Evolutionary conservation across 306 rosid genomes (phyloP).

Genomic region (Notholithocarpus densiflorus): DNA sequence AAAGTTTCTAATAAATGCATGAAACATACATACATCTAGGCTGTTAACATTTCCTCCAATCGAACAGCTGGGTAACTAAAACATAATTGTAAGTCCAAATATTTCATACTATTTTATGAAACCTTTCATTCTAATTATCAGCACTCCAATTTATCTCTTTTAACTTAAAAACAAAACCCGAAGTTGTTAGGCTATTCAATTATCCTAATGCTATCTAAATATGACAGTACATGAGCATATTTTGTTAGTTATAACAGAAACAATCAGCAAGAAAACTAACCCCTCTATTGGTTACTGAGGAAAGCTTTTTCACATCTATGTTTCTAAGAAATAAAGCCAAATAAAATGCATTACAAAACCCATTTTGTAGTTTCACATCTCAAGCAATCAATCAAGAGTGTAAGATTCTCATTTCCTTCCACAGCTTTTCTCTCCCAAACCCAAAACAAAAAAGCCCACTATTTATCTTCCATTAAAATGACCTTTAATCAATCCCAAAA

Average conservation of each 20-base stretch:
- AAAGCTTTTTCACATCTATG: neutral
- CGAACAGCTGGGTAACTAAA: neutral
- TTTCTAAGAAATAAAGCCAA: neutral
- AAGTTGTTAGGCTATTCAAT: neutral
- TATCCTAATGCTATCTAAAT: neutral
- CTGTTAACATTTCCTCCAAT: neutral
- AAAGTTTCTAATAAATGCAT: neutral
- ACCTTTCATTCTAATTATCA: neutral
- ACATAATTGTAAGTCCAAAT: neutral
- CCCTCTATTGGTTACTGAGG: neutral
- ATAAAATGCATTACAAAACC: neutral
- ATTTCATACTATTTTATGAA: neutral
- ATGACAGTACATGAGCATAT: neutral
- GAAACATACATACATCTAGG: neutral
- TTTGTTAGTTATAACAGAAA: neutral
- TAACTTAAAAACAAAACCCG: neutral
- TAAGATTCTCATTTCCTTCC: no score
- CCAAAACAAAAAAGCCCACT: neutral
- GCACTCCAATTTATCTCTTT: neutral
- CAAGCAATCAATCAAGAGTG: neutral
- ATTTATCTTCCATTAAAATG: neutral
- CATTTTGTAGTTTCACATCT: neutral
- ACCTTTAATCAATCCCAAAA: slow-evolving; percentile 12
- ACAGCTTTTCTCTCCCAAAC: no score
- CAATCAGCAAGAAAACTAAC: neutral